Percentiles rank a stretch among this genome's conserved stretches.
These are phyloP conservation scores for Pseudevernia furfuracea DNA, from an alignment of 495 filamentous ascomycete genomes.

Conservation along the genomic window DNA sequence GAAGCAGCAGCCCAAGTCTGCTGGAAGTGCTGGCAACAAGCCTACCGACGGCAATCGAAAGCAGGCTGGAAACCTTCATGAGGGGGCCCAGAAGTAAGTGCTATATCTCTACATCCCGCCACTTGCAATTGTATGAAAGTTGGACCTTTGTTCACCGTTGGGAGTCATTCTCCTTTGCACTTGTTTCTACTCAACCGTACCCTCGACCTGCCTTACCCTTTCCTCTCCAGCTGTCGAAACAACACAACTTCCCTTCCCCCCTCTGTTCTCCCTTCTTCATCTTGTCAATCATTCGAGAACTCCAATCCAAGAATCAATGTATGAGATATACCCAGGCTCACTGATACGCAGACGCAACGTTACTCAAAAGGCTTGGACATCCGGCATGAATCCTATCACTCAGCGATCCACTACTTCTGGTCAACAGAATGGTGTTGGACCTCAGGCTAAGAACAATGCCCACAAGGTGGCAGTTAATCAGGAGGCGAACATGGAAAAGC, in stretches of 20 bases:
- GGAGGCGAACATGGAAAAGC: slow-evolving; percentile 54
- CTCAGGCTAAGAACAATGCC: slow-evolving; percentile 37
- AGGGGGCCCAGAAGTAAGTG: slow-evolving; percentile 48
- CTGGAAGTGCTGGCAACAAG: slow-evolving; percentile 34
- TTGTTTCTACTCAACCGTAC: neutral
- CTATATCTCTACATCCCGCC: neutral
- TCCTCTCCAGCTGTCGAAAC: neutral
- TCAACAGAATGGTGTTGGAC: slow-evolving; percentile 47
- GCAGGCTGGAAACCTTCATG: slow-evolving; percentile 49
- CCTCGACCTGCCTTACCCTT: neutral
- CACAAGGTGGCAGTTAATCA: slow-evolving; percentile 36
- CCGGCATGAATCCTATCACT: slow-evolving; percentile 58
- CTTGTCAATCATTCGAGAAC: neutral
- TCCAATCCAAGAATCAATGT: neutral
- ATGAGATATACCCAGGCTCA: slow-evolving; percentile 2
- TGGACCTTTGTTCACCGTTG: neutral
- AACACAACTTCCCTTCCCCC: neutral
- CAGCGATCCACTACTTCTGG: slow-evolving; percentile 45
- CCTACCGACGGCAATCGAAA: slow-evolving; percentile 47
- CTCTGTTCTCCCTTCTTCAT: neutral
- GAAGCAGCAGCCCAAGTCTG: slow-evolving; percentile 46
- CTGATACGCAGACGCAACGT: slow-evolving; percentile 38
- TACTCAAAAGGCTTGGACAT: slow-evolving; percentile 55
- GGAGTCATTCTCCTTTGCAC: neutral
- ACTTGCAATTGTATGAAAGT: neutral